A percentile compares a stretch with the other conserved stretches of the same genome.
phyloP scores from a whole-genome alignment of 306 rosid species.

The Fagus crenata region DNA sequence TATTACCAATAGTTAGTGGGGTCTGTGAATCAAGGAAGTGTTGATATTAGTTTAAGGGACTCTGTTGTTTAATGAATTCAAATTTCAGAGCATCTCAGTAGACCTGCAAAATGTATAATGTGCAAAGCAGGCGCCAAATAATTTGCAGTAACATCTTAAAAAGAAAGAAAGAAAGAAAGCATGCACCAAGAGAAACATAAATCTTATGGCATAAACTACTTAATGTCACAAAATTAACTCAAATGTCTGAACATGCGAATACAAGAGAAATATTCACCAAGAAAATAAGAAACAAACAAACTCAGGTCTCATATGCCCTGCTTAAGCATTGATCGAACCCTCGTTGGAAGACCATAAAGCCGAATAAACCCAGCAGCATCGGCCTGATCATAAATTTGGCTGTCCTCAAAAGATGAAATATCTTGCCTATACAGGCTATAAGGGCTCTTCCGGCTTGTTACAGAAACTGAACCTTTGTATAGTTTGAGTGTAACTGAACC shows the following conservation, averaged over 20 bases:
- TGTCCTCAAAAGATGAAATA: constrained; percentile 84
- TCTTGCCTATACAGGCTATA: constrained; percentile 87
- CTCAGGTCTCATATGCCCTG: constrained; percentile 38
- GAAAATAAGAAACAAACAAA: not conserved
- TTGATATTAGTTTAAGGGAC: too few species aligned
- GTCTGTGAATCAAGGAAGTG: too few species aligned
- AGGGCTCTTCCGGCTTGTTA: constrained; percentile 63
- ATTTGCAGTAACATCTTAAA: too few species aligned
- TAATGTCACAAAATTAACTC: not conserved
- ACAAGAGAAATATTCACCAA: not conserved
- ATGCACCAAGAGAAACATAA: not conserved
- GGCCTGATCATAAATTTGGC: constrained; percentile 84
- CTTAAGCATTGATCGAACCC: constrained; percentile 82
- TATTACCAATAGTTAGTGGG: too few species aligned
- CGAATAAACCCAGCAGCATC: constrained; percentile 94
- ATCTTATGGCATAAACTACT: not conserved
- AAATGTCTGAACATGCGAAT: not conserved
- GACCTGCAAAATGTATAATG: too few species aligned
- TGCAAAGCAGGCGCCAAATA: too few species aligned
- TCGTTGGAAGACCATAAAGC: constrained; percentile 87
- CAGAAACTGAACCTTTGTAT: constrained; percentile 71
- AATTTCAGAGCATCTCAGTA: too few species aligned
- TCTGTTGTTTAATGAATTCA: too few species aligned
- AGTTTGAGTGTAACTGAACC: constrained; percentile 74
- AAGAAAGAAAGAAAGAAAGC: too few species aligned